These are phyloP conservation scores for Gonapodya prolifera DNA, from an alignment of 192 early-diverging fungal species.

Conservation along the genomic window DNA sequence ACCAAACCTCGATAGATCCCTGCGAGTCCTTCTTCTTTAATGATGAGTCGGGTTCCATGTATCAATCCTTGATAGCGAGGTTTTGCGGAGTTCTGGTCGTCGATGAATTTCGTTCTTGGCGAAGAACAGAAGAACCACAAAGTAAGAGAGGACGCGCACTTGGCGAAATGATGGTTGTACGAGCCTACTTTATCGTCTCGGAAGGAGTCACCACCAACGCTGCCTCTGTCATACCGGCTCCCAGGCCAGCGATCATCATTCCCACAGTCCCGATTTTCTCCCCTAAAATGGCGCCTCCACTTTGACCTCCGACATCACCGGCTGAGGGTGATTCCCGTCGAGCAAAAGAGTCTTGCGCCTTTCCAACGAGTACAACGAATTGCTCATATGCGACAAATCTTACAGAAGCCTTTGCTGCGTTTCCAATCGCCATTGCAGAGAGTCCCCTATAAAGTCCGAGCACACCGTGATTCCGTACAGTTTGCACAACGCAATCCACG, in stretches of 20 bases:
- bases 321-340: neutral
- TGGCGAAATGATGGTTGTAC: neutral
- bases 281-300: conserved; percentile 12
- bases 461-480: conserved; percentile 59
- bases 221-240: conserved; percentile 82
- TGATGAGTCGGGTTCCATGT: conserved; percentile 55
- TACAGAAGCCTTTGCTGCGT: conserved; percentile 81
- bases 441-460: conserved; percentile 76
- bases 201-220: conserved; percentile 78
- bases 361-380: conserved; percentile 49
- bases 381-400: conserved; percentile 87
- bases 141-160: neutral
- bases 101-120: conserved; percentile 79
- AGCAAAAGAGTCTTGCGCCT: neutral
- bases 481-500: conserved; percentile 61
- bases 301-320: conserved; percentile 47
- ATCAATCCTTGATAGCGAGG: conserved; percentile 68
- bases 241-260: conserved; percentile 48
- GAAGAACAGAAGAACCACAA: neutral
- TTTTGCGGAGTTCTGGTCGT: conserved; percentile 62
- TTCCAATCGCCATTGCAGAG: conserved; percentile 82
- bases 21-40: conserved; percentile 55
- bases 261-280: too few relatives aligned
- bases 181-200: conserved; percentile 79
- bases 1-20: conserved; percentile 84